phyloP scores from a whole-genome alignment of 495 filamentous ascomycete genomes.

The Pyronema omphalodes region DNA sequence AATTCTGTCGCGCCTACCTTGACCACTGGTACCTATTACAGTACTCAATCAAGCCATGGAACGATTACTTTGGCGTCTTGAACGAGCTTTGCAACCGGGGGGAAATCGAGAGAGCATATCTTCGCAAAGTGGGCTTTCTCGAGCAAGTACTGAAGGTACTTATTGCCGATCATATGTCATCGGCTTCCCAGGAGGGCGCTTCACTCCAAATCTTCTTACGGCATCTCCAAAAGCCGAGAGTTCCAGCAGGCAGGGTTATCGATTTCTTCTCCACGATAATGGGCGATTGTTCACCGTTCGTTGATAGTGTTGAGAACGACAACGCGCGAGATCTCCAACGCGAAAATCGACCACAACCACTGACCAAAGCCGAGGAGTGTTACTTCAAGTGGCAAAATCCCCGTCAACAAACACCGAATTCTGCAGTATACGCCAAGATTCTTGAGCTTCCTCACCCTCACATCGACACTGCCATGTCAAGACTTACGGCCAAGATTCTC shows the following conservation, averaged over 20 bases:
- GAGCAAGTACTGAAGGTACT: constrained; percentile 18
- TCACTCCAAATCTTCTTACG: constrained; percentile 21
- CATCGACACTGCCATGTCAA: background rate
- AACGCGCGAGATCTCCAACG: background rate
- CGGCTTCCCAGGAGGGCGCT: constrained; percentile 12
- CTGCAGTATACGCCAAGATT: background rate
- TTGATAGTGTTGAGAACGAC: constrained; percentile 20
- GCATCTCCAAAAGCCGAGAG: constrained; percentile 5
- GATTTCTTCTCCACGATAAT: background rate
- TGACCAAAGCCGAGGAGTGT: background rate
- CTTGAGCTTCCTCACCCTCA: background rate
- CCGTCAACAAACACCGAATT: background rate
- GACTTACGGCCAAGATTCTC: background rate
- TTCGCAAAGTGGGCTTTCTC: constrained; percentile 16
- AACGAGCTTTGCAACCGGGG: constrained; percentile 34
- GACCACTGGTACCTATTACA: constrained; percentile 39
- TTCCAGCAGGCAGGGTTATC: background rate
- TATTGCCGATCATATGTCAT: constrained; percentile 15
- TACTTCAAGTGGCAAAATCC: background rate
- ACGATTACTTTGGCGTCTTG: constrained; percentile 61
- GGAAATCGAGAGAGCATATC: constrained; percentile 18
- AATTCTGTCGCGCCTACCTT: constrained; percentile 35
- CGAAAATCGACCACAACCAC: background rate
- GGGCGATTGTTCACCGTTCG: constrained; percentile 2
- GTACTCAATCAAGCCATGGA: constrained; percentile 45